These are phyloP conservation scores for Boletus fagicola DNA, from an alignment of 768 basidiomycete genomes.

Conservation along the genomic window DNA sequence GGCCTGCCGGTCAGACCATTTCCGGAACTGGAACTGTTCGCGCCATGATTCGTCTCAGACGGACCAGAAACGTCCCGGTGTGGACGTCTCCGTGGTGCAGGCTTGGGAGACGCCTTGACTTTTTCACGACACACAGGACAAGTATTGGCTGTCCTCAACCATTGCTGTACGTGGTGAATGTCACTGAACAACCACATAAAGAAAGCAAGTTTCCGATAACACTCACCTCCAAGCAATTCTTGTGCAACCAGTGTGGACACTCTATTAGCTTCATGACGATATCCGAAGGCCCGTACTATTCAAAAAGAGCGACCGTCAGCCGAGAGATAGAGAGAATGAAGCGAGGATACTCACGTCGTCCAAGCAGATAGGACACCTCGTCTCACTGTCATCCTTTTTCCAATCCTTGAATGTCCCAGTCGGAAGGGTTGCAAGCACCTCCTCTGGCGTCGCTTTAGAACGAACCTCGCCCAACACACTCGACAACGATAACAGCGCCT, in stretches of 20 bases:
- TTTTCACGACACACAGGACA: slow-evolving; percentile 79
- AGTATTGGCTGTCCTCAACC: slow-evolving; percentile 71
- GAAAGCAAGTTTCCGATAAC: neutral
- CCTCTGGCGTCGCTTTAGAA: slow-evolving; percentile 59
- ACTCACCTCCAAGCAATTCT: slow-evolving; percentile 69
- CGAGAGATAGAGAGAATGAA: neutral
- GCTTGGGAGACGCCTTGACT: slow-evolving; percentile 37
- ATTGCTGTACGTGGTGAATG: slow-evolving; percentile 51
- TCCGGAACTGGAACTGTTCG: neutral
- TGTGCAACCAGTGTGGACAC: slow-evolving; percentile 81
- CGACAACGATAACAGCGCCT: slow-evolving; percentile 58
- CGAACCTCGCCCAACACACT: slow-evolving; percentile 65
- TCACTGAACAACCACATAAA: slow-evolving; percentile 1
- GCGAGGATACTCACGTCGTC: slow-evolving; percentile 63
- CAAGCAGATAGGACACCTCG: slow-evolving; percentile 79
- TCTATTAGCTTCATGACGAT: slow-evolving; percentile 61
- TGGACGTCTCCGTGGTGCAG: slow-evolving; percentile 21
- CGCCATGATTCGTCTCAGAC: slow-evolving; percentile 13
- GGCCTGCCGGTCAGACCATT: slow-evolving; percentile 6
- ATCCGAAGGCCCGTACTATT: slow-evolving; percentile 64
- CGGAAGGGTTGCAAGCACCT: slow-evolving; percentile 59
- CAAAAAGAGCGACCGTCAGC: slow-evolving; percentile 5
- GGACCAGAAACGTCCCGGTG: slow-evolving; percentile 1
- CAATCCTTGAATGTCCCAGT: slow-evolving; percentile 66
- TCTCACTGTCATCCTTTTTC: slow-evolving; percentile 62